Evolutionary conservation across 768 basidiomycete species (phyloP), one percentile per base, ranked within the genome.

Genomic region (Auriculariales sp.): DNA sequence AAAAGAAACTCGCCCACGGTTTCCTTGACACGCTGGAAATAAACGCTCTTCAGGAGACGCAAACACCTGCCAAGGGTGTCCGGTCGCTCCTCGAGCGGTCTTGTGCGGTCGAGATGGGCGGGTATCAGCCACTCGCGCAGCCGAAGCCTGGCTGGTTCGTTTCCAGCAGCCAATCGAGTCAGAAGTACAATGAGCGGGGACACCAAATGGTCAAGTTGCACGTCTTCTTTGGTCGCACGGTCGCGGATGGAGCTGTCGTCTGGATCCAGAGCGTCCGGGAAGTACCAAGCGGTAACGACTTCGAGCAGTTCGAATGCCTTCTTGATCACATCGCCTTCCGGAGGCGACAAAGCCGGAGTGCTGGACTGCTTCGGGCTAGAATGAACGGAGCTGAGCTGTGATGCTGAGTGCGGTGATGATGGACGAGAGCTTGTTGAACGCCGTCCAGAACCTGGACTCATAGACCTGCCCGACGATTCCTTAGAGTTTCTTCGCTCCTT

Each of bases 1-100:
- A 74, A 98, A 15, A 98, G 64, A 71, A 98, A 71, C 66, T 97
- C 92, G 9, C 93, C 93, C 3, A 83, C 74, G 12, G 83, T 70
- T 56, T 79, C 77, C 58, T 89, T 86, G 53, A 88, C 64, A 36
- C 81, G 71, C 1, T 71, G 59, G 56, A 93, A 81, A 56, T 87
- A 83, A 2, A 91, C 74, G 52, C 80, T 78, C 2, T 72, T 67
- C 50, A 98, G 70, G 19, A 97, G 67, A 15, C 92, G 75, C 28
- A 97, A 62, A 58, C 84, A 79, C 46, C 84, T 71, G 0, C 95
- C 95, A 2, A 97, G 67, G 6, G 84, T 63, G 59, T 87, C 82
- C 12, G 75, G 51, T 3, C 90, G 78, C 33, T 68, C 64, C 59
- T 97, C 90, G 22, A 98, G 68, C 3, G 87, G 75, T 7, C 62